phyloP scores from a whole-genome alignment of 176 grass and related monocot species.

The Otatea glauca region DNA sequence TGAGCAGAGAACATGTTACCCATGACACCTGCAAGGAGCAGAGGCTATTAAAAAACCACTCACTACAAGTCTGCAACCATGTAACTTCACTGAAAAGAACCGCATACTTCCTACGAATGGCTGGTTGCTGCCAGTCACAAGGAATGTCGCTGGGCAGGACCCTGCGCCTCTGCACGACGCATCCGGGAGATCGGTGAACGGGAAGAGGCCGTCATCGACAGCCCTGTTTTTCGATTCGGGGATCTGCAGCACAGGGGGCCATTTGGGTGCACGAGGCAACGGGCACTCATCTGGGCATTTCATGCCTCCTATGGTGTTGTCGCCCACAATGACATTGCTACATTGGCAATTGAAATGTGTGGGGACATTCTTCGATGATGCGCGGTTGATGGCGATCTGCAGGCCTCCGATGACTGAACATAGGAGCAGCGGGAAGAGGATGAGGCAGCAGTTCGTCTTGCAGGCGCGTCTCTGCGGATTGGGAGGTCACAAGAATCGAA shows the following conservation, averaged over 20 bases:
- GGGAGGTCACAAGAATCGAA: neutral
- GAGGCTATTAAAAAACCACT: neutral
- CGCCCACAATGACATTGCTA: neutral
- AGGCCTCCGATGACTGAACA: conserved; percentile 24
- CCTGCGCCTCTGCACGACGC: neutral
- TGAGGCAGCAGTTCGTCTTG: conserved; percentile 48
- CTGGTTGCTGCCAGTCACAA: conserved; percentile 54
- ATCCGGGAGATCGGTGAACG: conserved; percentile 42
- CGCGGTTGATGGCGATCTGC: conserved; percentile 8
- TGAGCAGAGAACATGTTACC: conserved; percentile 41
- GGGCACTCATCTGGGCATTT: neutral
- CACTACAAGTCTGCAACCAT: neutral
- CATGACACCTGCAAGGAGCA: conserved; percentile 43
- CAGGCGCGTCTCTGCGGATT: conserved; percentile 37
- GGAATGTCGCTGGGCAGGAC: conserved; percentile 48
- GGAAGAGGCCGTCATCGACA: neutral
- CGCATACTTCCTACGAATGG: conserved; percentile 47
- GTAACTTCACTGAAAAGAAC: neutral
- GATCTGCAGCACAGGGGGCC: conserved; percentile 44
- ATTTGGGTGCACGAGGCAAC: conserved; percentile 37
- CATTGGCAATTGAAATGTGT: neutral
- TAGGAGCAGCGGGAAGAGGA: conserved; percentile 49
- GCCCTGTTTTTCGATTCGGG: conserved; percentile 12
- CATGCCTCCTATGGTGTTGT: neutral
- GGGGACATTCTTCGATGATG: neutral